Conservation (phyloP, 225 moss, liverwort and hornwort genomes). For the Polytrichum formosum region DNA sequence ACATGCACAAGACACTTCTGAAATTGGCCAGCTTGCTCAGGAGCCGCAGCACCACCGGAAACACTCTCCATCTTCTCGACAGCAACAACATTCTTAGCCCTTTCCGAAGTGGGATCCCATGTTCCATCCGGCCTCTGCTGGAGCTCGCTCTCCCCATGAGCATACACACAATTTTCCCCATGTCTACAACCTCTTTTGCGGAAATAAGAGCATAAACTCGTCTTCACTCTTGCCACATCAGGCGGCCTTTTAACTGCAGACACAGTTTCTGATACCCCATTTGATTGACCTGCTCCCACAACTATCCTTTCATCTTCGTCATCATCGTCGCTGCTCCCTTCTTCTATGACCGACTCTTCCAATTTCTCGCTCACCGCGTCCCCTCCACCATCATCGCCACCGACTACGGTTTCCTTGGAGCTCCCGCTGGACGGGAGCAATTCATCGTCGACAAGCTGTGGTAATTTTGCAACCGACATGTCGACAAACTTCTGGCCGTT, state of each 20-base stretch:
- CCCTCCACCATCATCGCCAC: not conserved
- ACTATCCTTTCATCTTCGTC: not conserved
- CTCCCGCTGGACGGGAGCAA: not conserved
- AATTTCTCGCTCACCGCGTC: not conserved
- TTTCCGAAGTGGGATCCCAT: conserved; percentile 97
- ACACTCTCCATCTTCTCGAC: conserved; percentile 18
- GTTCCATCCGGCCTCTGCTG: conserved; percentile 81
- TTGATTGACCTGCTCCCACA: conserved; percentile 3
- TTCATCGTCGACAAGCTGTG: conserved; percentile 3
- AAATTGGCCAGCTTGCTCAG: conserved; percentile 34
- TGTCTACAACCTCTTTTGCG: conserved; percentile 87
- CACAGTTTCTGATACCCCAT: not conserved
- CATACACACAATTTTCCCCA: conserved; percentile 72
- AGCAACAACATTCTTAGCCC: conserved; percentile 54
- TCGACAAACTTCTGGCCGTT: not conserved
- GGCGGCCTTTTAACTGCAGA: conserved; percentile 7
- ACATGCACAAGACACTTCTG: conserved; percentile 78
- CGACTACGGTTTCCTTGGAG: not conserved
- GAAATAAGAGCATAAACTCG: conserved; percentile 93
- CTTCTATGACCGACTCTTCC: conserved; percentile 6
- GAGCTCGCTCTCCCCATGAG: conserved; percentile 93
- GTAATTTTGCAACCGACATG: conserved; percentile 1
- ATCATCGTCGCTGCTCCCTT: not conserved
- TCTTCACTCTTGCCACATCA: conserved; percentile 51
- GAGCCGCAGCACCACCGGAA: conserved; percentile 1